Conservation (phyloP, 1,284 basidiomycete genomes). For the Ustilago tritici region DNA sequence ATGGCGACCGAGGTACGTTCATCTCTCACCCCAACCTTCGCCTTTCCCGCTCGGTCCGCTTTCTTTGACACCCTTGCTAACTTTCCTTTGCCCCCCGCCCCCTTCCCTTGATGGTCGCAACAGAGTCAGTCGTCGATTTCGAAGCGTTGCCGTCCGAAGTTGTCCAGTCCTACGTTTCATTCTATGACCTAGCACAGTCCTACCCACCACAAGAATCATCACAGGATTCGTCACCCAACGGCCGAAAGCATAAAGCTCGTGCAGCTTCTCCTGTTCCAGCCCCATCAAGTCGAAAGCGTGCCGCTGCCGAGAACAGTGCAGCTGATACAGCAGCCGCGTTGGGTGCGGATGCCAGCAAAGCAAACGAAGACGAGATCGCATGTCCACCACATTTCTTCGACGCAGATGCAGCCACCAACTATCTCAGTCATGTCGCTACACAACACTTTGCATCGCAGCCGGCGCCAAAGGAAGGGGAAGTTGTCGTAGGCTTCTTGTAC, state of each 20-base stretch:
- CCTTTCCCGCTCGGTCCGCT: neutral
- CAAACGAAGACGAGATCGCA: conserved; percentile 44
- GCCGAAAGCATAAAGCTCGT: conserved; percentile 39
- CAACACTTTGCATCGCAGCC: conserved; percentile 59
- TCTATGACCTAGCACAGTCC: conserved; percentile 53
- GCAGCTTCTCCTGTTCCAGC: conserved; percentile 22
- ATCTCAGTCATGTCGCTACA: conserved; percentile 55
- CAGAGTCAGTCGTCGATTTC: conserved; percentile 58
- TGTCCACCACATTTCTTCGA: conserved; percentile 61
- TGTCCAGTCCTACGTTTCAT: conserved; percentile 55
- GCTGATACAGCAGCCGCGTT: conserved; percentile 26
- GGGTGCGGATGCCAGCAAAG: conserved; percentile 19
- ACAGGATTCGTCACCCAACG: conserved; percentile 23
- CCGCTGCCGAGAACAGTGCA: conserved; percentile 28
- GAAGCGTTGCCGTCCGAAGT: conserved; percentile 50
- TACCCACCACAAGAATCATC: conserved; percentile 53
- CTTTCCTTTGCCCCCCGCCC: neutral
- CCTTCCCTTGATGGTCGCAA: neutral
- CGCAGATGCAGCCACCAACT: conserved; percentile 53
- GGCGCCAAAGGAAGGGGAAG: conserved; percentile 63
- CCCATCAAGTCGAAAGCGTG: conserved; percentile 32
- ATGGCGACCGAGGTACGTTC: conserved; percentile 33
- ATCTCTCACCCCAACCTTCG: neutral
- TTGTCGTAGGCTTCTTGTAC: conserved; percentile 64
- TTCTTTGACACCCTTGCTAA: neutral